Base-by-base conservation (phyloP, 2,329 filamentous ascomycete species). In the Polytolypa hystricis region DNA sequence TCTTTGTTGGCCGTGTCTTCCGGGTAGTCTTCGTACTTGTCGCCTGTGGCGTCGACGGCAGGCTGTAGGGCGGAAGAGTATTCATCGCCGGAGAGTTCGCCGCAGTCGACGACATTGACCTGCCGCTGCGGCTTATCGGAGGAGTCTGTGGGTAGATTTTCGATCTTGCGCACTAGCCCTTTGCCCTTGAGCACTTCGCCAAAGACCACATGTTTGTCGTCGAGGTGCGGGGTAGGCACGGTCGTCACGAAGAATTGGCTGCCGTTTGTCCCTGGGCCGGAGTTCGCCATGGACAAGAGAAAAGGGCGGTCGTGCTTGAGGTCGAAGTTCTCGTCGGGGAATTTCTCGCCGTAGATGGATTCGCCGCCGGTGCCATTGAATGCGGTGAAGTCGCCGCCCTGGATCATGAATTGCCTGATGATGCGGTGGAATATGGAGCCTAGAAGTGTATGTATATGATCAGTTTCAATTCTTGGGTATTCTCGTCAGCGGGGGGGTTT, bases 201-300 rank as follows among this genome's bases (percentile, higher is more conserved):
- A 51, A 95, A 98, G 16, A 98, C 87, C 31, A 96, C 91, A 65
- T 98, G 89, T 71, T 98, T 98, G 58, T 77, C 77, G 60, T 98
- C 87, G 26, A 96, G 75, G 60, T 96, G 91, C 32, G 86, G 87
- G 10, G 91, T 96, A n/a, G 79, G 72, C 19, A 94, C 84, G 11
- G 91, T 96, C 33, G 91, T 98, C 52, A 96, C 70, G 73, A 98
- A 98, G 74, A 98, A 98, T 56, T 98, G 91, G 34, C 84, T 93
- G 54, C 91, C 91, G 59, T 98, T 98, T 60, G 91, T 94, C 51
- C 81, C 84, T 30, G 86, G 84, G 31, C 91, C 91, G 46, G 91
- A 89, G 58, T 98, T 98, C 53, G 91, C 91, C 91, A 98, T 98
- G 57, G 84, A 93, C 43, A 98, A 71, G 47, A 96, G 69, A 69